phyloP scores from a whole-genome alignment of 1,284 basidiomycete species.

The Rhodotorula sp. region DNA sequence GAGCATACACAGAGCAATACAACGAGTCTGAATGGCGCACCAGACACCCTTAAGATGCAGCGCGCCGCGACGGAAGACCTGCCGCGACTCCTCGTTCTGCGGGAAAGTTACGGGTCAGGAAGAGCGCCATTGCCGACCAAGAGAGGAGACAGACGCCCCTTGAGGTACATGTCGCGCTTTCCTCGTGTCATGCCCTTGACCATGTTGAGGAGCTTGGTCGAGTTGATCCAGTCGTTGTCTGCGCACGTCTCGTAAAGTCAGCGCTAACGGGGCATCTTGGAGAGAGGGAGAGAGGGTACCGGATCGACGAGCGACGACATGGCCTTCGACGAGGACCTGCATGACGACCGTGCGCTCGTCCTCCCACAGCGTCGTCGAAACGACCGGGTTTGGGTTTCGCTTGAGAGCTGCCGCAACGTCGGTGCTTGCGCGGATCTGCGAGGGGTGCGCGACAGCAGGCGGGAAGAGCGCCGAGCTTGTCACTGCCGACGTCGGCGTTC shows the following conservation, averaged over 20 bases:
- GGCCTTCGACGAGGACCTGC: conserved; percentile 21
- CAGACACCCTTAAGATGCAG: conserved; percentile 38
- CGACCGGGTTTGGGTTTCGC: not conserved
- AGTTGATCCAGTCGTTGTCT: conserved; percentile 43
- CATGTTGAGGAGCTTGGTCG: conserved; percentile 45
- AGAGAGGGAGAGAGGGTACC: not conserved
- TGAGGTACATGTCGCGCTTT: conserved; percentile 41
- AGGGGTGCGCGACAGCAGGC: too few species aligned
- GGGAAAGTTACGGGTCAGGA: not conserved
- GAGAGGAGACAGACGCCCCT: conserved; percentile 1
- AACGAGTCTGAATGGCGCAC: conserved; percentile 1
- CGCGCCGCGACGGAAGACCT: conserved; percentile 38
- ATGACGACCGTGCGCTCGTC: conserved; percentile 30
- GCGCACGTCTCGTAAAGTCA: not conserved
- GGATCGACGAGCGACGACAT: conserved; percentile 22
- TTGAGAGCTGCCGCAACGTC: not conserved
- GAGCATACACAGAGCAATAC: too few species aligned
- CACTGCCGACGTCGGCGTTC: too few species aligned
- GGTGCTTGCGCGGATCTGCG: too few species aligned
- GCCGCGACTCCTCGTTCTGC: conserved; percentile 26
- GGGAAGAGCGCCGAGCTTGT: too few species aligned
- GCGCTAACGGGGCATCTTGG: not conserved
- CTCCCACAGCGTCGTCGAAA: conserved; percentile 28
- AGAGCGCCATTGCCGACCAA: too few species aligned
- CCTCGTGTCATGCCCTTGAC: conserved; percentile 35